Conservation (phyloP, 164 flowering plant species). For the Malania oleifera region DNA sequence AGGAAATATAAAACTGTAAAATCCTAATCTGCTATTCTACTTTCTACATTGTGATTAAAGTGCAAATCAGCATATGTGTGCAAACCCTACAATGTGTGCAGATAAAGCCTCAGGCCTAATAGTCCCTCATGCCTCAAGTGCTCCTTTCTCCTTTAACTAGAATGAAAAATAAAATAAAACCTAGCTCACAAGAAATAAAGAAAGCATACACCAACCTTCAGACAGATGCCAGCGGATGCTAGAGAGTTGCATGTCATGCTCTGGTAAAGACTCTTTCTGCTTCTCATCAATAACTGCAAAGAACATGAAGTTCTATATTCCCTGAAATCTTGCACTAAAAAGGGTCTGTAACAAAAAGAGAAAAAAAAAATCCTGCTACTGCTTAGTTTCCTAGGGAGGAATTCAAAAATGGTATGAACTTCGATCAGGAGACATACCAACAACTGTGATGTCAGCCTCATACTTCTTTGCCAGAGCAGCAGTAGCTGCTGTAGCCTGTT, state of each 20-base stretch:
- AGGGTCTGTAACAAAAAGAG: constrained; percentile 7
- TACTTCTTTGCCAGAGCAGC: constrained; percentile 91
- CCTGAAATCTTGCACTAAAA: constrained; percentile 24
- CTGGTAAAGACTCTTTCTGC: constrained; percentile 63
- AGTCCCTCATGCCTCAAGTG: too few relatives aligned
- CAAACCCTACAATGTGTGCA: too few relatives aligned
- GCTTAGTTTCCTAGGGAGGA: constrained; percentile 9
- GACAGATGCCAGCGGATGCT: constrained; percentile 95
- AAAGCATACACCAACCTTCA: constrained; percentile 51
- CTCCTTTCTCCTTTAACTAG: not conserved
- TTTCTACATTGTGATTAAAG: too few relatives aligned
- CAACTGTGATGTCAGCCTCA: constrained; percentile 95
- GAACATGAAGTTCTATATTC: constrained; percentile 27
- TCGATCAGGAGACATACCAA: constrained; percentile 45
- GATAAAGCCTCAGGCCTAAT: too few relatives aligned
- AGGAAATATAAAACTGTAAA: too few relatives aligned
- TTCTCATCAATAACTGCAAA: constrained; percentile 88
- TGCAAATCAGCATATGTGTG: too few relatives aligned
- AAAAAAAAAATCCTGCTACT: constrained; percentile 13
- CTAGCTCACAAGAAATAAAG: not conserved
- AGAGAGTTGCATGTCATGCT: constrained; percentile 82
- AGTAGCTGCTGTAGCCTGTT: constrained; percentile 78
- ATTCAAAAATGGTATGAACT: not conserved
- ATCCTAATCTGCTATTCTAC: too few relatives aligned
- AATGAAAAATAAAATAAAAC: not conserved